Base-by-base conservation (phyloP, 2,329 filamentous ascomycete species). In the Neofusicoccum cordaticola region DNA sequence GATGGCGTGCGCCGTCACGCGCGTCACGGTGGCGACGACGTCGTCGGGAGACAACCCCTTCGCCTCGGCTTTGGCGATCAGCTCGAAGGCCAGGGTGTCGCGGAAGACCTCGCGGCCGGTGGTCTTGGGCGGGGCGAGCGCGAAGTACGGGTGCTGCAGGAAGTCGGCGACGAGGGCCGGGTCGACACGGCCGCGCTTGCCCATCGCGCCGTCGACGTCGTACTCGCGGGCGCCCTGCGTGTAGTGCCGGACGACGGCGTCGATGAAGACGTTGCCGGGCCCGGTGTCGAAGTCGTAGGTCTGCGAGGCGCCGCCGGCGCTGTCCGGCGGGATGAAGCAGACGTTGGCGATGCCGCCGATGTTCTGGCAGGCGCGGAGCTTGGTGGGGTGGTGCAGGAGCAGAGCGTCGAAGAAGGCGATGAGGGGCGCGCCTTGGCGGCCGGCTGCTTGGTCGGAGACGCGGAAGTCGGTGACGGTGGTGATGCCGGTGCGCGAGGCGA, bases 311-410 rank as follows among this genome's bases (percentile, higher is more conserved):
- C 76, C 71, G 35, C 77, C 71, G 19, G 78, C 70, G 35, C 72
- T 72, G 58, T 83, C 78, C 4, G 83, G 80, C 2, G 83, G 84
- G 58, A 87, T 84, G 73, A 87, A 86, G 74, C 83, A 87, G 27
- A 88, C 82, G 68, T 85, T 88, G 35, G 83, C 83, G 47, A 88
- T 86, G 37, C 85, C 85, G 58, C 84, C 84, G 62, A 88, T 87
- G 69, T 87, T 87, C 70, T 88, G 84, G 71, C 85, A 87, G 2
- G 83, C 84, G 31, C 86, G 81, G 7, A 86, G 75, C 72, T 85
- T 86, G 3, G 74, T 82, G 0, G 85, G 82, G 68, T 88, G 83
- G 67, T 84, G 83, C 17, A 88, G 77, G 9, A 87, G 69, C 3
- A 86, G 75, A 0, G 81, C 79, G 67, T 88, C 84, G 68, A 88